Base-by-base conservation (phyloP, 805 yeast genomes). In the Suhomyces pyralidae region DNA sequence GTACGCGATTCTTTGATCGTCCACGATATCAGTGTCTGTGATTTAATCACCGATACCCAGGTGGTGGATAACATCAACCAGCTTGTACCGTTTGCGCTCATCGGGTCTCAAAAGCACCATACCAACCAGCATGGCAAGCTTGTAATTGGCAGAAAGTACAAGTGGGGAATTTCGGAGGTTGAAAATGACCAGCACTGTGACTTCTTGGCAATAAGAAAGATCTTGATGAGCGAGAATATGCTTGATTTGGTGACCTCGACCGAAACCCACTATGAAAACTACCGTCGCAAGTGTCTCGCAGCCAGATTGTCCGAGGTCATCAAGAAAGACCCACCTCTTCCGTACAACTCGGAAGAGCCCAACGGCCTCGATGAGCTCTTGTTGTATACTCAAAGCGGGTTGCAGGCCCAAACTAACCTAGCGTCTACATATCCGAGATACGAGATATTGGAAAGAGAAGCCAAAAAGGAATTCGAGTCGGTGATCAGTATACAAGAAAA, bases 91-190 rank as follows among this genome's bases (percentile, higher is more conserved):
- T 90, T 79, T 65, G 76, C 90, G 2, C 73, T 90, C 2, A 82
- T 92, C 55, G 86, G 91, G 19, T 82, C 96, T 2, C 84, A 78
- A 56, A 76, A 78, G 9, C 40, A 48, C 12, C 53, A 58, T 54
- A 47, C 8, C 9, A 50, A 45, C 24, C 14, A 12, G 7, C 17
- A 44, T 15, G 53, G 55, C 2, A 34, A 77, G 30, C 55, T 69
- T 3, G 88, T 88, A 26, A 77, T 87, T 56, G 96, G 94, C 36
- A 26, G 77, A 59, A 58, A 67, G 62, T 92, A 90, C 71, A 78
- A 74, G 15, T 92, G 97, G 97, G 97, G 97, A 0, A 68, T 81
- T 20, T 88, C 89, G 12, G 96, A 91, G 63, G 87, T 89, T 40
- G 96, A 88, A 62, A 86, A 90, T 65, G 80, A 79, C 17, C 67